Base-by-base conservation (phyloP, 352 stramenopile species). In the Phytopythium vexans region DNA sequence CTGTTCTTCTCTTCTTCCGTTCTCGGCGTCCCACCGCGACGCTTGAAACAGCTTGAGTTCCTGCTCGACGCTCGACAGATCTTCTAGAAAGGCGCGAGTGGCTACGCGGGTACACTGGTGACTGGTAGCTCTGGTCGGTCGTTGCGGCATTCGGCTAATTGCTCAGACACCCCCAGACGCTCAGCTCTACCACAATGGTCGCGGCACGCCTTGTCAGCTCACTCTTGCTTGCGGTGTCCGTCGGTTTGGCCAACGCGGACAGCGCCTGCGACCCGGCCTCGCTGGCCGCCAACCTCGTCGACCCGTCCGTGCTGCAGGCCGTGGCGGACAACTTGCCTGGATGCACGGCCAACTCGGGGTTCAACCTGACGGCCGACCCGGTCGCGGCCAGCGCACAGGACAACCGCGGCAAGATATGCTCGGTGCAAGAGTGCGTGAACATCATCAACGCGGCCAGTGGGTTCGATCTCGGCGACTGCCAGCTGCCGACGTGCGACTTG, bases 291-390 rank as follows among this genome's bases (percentile, higher is more conserved):
- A 42, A 39, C 14, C 12, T 52, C 46, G 3, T 35, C 5, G 33
- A 52, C 46, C 41, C 46, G 34, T n/a, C 33, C n/a, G 15, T 52
- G 8, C 11, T 52, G 7, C 1, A 3, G 31, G 35, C 46, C 8
- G 46, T 52, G 34, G 2, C 41, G 14, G 34, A 14, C 46, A 52
- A 52, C 15, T 35, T 52, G 14, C 31, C 46, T 14, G 46, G 6
- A 12, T 52, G 46, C 34, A 52, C 46, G 11, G 10, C 15, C 46
- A 35, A 33, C 46, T 42, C 46, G 33, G 46, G 46, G n/a, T 52
- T 52, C 34, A 52, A 52, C 46, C 33, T 52, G 33, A 52, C 46
- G 46, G 11, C 46, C 1, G 46, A 52, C 46, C 46, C 46, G 14
- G 35, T 35, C 6, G 46, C 46, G 33, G 46, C 46, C 34, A 52